Base-by-base conservation (phyloP, 2,329 filamentous ascomycete genomes). In the Hymenoscyphus infarciens region DNA sequence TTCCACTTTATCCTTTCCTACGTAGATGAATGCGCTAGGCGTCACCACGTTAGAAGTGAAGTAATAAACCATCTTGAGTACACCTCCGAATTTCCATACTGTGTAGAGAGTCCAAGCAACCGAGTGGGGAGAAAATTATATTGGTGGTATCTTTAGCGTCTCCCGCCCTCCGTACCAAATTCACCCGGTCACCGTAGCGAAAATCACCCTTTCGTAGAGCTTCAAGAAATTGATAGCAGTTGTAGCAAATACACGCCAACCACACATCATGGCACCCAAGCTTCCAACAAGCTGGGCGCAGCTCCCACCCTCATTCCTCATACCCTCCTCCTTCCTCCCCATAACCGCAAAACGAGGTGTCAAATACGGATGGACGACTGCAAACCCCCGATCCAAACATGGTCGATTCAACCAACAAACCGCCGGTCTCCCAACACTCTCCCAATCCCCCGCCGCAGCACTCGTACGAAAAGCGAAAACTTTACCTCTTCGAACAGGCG, bases 1-100 rank as follows among this genome's bases (percentile, higher is more conserved):
- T 81, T 99, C 95, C 71, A 95, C 93, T 80, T 99, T 99, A 82
- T 99, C 95, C 78, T 98, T 99, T 77, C 95, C 95, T 64, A 97
- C 92, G 75, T 99, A 99, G 73, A 99, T 87, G 75, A 89, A 93
- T 52, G 92, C 94, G 35, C 92, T 75, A 1, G 95, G 94, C 13
- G 87, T 83, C 45, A 96, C 91, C 52, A 87, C 86, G 65, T 85
- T 94, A 29, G 94, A 98, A 1, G 87, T 95, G 76, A 95, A 98
- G 77, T 98, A 98, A 79, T 90, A 97, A 56, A 99, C 95, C 95
- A 99, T 96, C 31, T 73, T 77, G 56, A 59, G 13, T 61, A 49
- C 57, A 49, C 61, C 59, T 62, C 57, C 57, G 61, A 56, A 60
- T 67, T 72, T 64, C 68, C 66, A 71, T 68, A 56, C 54, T 61